Evolutionary conservation across 805 yeast genomes (phyloP).

Genomic region (Saturnispora serradocipensis): DNA sequence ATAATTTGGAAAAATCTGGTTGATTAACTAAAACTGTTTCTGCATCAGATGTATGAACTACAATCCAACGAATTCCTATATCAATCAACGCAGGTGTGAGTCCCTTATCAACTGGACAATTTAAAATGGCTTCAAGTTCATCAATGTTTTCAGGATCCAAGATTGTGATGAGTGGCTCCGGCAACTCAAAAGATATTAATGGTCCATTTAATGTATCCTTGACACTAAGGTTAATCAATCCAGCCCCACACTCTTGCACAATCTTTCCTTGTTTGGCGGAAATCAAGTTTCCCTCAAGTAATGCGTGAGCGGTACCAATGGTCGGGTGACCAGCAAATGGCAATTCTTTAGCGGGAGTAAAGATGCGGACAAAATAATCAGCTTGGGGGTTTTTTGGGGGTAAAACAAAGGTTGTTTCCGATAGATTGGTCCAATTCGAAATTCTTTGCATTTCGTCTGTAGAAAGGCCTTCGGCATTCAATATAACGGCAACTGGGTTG

Average conservation of each 20-base stretch:
- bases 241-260: constrained; percentile 38
- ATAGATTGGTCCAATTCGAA: constrained; percentile 52
- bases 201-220: not conserved
- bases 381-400: constrained; percentile 31
- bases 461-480: constrained; percentile 32
- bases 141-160: not conserved
- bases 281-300: constrained; percentile 24
- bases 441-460: constrained; percentile 36
- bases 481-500: constrained; percentile 48
- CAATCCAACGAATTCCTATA: constrained; percentile 42
- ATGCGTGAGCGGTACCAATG: constrained; percentile 41
- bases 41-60: constrained; percentile 26
- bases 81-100: constrained; percentile 24
- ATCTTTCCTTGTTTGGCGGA: constrained; percentile 18
- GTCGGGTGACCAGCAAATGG: constrained; percentile 65
- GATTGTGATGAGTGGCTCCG: constrained; percentile 1
- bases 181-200: constrained; percentile 3
- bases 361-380: constrained; percentile 43
- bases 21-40: constrained; percentile 22
- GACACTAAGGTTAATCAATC: constrained; percentile 18
- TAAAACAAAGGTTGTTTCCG: constrained; percentile 47
- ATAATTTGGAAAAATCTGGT: constrained; percentile 26
- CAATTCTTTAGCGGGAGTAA: constrained; percentile 37
- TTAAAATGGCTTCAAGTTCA: constrained; percentile 1
- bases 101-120: not conserved